Evolutionary conservation across 2,329 filamentous ascomycete genomes (phyloP), one percentile per base, ranked within the genome.

Genomic region (Colletotrichum tanaceti): DNA sequence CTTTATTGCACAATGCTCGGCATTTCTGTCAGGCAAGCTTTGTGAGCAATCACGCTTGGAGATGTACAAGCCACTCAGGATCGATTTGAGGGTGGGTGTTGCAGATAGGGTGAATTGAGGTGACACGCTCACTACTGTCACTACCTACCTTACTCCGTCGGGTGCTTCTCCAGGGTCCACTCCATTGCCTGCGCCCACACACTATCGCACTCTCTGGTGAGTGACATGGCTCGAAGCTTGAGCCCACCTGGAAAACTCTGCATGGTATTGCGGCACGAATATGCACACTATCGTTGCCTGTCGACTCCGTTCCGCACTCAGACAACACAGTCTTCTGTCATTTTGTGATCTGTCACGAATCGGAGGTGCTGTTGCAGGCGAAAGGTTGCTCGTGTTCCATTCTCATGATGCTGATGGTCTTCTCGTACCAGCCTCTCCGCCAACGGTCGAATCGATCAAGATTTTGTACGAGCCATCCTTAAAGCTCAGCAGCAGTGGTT

Each of bases 231-330:
- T 57, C 39, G 55, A 68, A 52, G 62, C 66, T 68, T 68, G 66
- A 65, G 63, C 66, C 66, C 66, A 68, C 62, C 57, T 46, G 62
- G 66, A 68, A 68, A 68, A 68, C 63, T 66, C 63, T 70, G 67
- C 67, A 70, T 63, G n/a, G 64, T 38, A 44, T 63, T 58, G 67
- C 67, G 58, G 63, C 63, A 70, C 58, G 63, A 49, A 43, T 46
- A 61, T 68, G 66, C 62, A 66, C 18, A 41, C 62, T 65, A 32
- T 68, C 50, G 61, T 44, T 44, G 32, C 57, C 49, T 44, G 57
- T 28, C 49, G 66, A 46, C 49, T 65, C 38, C 55, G 52, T 68
- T 65, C 66, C 44, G 13, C n/a, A 46, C 62, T 57, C 55, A 55
- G 39, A 50, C 47, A 60, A 43, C 32, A 28, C 24, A 50, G 28